Conservation (phyloP, 345 rosid genomes). For the Mangifera indica region DNA sequence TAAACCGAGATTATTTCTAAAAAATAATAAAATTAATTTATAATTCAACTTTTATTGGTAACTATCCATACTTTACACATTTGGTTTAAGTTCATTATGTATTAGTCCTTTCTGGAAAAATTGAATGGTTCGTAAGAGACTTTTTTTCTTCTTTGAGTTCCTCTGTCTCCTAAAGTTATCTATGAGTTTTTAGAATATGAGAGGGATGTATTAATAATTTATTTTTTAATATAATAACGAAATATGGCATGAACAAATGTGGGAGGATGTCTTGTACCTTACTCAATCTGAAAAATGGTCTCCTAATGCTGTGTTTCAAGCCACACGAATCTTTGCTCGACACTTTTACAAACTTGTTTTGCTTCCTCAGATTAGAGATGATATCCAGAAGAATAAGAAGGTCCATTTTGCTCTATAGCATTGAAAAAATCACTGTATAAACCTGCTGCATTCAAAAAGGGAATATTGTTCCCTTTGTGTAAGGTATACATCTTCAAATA, state of each 20-base stretch:
- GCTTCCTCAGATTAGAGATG: slow-evolving; percentile 92
- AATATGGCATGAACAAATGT: slow-evolving; percentile 25
- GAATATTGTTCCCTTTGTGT: slow-evolving; percentile 83
- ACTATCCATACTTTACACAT: no score
- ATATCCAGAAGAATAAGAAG: slow-evolving; percentile 71
- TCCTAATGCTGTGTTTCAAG: slow-evolving; percentile 88
- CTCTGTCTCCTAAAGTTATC: no score
- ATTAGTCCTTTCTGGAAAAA: background rate
- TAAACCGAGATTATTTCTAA: no score
- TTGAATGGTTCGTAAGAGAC: background rate
- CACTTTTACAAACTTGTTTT: slow-evolving; percentile 72
- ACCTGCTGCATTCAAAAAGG: slow-evolving; percentile 93
- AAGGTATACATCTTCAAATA: slow-evolving; percentile 46
- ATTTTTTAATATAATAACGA: background rate
- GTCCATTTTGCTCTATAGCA: slow-evolving; percentile 83
- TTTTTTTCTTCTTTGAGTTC: background rate
- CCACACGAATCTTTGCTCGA: slow-evolving; percentile 78
- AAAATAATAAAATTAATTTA: no score
- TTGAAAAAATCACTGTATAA: slow-evolving; percentile 76
- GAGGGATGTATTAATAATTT: background rate
- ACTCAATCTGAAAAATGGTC: slow-evolving; percentile 97
- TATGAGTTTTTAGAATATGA: no score
- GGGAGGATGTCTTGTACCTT: slow-evolving; percentile 86
- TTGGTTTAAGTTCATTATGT: background rate
- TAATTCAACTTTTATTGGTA: no score